A percentile compares a stretch with the other conserved stretches of the same genome.
phyloP scores from a whole-genome alignment of 805 yeast species.

The Soucietia sequanensis region DNA sequence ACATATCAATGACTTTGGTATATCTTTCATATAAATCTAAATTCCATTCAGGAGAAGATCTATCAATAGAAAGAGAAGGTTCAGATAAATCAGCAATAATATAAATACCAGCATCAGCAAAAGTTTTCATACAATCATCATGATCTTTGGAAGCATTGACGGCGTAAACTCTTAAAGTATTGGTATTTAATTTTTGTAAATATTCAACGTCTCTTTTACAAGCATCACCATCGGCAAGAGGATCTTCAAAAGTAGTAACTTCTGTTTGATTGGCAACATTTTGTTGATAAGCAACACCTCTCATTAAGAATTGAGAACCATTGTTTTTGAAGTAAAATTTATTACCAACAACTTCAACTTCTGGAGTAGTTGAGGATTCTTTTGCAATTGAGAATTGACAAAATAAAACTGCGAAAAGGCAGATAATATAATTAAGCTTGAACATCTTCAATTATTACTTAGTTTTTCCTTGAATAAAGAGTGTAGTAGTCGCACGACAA shows the following conservation, averaged over 20 bases:
- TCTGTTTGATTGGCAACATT: slow-evolving; percentile 52
- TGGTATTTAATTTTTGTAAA: slow-evolving; percentile 59
- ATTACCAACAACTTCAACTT: slow-evolving; percentile 73
- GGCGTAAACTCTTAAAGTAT: slow-evolving; percentile 76
- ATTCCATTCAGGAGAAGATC: slow-evolving; percentile 63
- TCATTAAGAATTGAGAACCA: slow-evolving; percentile 75
- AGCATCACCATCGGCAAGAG: slow-evolving; percentile 58
- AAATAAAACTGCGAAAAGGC: background rate
- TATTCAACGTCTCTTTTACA: slow-evolving; percentile 78
- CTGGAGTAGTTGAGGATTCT: slow-evolving; percentile 32
- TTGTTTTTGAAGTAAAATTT: slow-evolving; percentile 74
- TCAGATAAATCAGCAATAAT: slow-evolving; percentile 85
- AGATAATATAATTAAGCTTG: background rate
- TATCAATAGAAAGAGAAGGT: slow-evolving; percentile 62
- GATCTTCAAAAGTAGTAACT: slow-evolving; percentile 57
- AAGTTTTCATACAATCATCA: slow-evolving; percentile 61
- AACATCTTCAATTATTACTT: background rate
- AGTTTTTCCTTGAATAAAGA: too few relatives aligned
- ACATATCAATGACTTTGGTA: slow-evolving; percentile 64
- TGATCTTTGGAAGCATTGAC: slow-evolving; percentile 65
- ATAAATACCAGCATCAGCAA: slow-evolving; percentile 84
- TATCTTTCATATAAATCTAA: slow-evolving; percentile 63
- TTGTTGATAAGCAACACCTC: slow-evolving; percentile 79
- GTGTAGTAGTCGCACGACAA: too few relatives aligned
- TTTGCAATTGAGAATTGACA: background rate